A percentile compares a stretch with the other conserved stretches of the same genome.
phyloP scores from a whole-genome alignment of 1,284 basidiomycete genomes.

The Sanguinoderma infundibulare region DNA sequence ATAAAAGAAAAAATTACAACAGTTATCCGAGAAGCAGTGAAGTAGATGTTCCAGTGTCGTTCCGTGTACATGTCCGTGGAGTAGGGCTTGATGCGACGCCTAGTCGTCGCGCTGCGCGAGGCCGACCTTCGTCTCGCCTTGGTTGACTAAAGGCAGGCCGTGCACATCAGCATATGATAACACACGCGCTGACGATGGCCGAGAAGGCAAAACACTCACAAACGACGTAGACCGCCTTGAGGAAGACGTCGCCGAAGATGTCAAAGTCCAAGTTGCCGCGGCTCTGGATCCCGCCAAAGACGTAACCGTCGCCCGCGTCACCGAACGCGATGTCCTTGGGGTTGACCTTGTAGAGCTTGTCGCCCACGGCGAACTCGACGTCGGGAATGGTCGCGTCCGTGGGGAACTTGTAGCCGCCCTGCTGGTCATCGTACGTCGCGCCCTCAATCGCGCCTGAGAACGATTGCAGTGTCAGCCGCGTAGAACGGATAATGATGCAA shows the following conservation, averaged over 20 bases:
- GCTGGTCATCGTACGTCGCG: constrained; percentile 36
- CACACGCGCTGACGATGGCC: background rate
- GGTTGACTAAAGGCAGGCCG: constrained; percentile 31
- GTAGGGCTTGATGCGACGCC: background rate
- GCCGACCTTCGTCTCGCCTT: constrained; percentile 34
- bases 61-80: background rate
- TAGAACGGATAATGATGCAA: background rate
- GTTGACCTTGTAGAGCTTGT: constrained; percentile 37
- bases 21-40: too few relatives aligned
- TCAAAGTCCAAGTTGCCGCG: constrained; percentile 41
- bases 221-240: constrained; percentile 44
- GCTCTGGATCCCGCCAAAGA: constrained; percentile 41
- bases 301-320: constrained; percentile 32
- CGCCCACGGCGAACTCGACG: constrained; percentile 40
- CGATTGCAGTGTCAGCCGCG: background rate
- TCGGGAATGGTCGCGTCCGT: constrained; percentile 36
- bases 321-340: constrained; percentile 37
- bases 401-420: constrained; percentile 44
- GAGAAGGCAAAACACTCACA: constrained; percentile 32
- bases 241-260: constrained; percentile 44
- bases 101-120: constrained; percentile 36
- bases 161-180: background rate
- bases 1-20: background rate
- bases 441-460: constrained; percentile 33
- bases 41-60: background rate